phyloP scores from a whole-genome alignment of 2,329 filamentous ascomycete species.

The Phialophora chinensis region DNA sequence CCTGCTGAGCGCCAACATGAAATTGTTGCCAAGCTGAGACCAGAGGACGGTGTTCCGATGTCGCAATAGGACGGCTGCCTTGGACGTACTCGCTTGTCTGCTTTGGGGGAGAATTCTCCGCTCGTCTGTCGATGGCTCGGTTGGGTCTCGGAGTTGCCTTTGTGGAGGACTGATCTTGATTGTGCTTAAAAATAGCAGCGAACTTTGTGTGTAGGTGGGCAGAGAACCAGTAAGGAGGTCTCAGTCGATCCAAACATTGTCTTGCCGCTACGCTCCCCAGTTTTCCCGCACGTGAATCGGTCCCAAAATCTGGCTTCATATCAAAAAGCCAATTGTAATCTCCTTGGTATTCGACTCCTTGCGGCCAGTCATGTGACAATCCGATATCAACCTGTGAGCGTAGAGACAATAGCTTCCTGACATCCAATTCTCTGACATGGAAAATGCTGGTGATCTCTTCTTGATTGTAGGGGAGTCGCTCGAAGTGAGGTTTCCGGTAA shows the following conservation, averaged over 20 bases:
- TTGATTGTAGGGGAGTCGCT: conserved; percentile 81
- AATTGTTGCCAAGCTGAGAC: conserved; percentile 51
- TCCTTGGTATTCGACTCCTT: conserved; percentile 78
- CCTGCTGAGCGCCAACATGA: conserved; percentile 42
- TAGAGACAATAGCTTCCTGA: conserved; percentile 84
- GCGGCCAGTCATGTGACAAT: conserved; percentile 95
- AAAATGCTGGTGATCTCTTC: conserved; percentile 83
- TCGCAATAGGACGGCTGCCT: conserved; percentile 25
- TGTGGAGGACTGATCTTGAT: conserved; percentile 39
- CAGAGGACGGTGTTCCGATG: conserved; percentile 18
- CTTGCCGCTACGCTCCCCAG: conserved; percentile 81
- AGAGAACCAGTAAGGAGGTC: conserved; percentile 88
- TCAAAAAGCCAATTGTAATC: conserved; percentile 71
- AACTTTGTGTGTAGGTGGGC: conserved; percentile 94
- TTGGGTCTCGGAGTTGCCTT: not conserved
- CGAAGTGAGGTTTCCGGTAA: conserved; percentile 81
- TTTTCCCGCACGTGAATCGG: conserved; percentile 75
- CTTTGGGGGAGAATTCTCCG: conserved; percentile 1
- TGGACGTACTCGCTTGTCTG: not conserved
- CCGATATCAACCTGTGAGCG: conserved; percentile 89
- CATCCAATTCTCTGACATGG: conserved; percentile 86
- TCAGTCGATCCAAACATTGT: conserved; percentile 78
- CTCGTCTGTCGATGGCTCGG: not conserved
- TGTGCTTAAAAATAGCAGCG: conserved; percentile 65
- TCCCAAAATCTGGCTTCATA: conserved; percentile 74